Evolutionary conservation across 805 yeast species (phyloP).

Genomic region (Metschnikowia vanudenii): DNA sequence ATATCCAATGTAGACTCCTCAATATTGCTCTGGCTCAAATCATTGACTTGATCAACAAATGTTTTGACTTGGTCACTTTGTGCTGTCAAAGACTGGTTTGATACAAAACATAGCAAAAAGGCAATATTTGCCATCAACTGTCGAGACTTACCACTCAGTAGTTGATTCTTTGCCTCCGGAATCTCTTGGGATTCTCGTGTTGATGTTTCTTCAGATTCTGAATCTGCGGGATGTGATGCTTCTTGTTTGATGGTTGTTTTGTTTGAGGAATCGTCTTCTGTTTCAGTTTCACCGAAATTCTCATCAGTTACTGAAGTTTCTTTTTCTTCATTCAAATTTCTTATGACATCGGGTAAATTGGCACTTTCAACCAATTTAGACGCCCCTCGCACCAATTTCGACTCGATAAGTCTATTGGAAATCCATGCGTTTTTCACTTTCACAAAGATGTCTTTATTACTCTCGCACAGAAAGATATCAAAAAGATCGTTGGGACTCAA

Average conservation of each 20-base stretch:
- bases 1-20: conserved; percentile 19
- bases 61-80: not conserved
- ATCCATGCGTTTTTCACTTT: conserved; percentile 36
- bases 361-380: not conserved
- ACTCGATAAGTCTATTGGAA: not conserved
- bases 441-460: conserved; percentile 20
- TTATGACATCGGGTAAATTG: not conserved
- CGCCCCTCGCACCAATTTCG: not conserved
- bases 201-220: not conserved
- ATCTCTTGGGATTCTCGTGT: not conserved
- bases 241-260: not conserved
- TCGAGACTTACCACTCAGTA: conserved; percentile 7
- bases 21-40: conserved; percentile 9
- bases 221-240: not conserved
- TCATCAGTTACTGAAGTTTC: not conserved
- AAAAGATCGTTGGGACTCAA: conserved; percentile 15
- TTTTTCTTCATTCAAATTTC: not conserved
- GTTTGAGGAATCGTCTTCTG: not conserved
- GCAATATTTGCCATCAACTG: conserved; percentile 24
- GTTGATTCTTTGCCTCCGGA: not conserved
- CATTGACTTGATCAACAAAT: conserved; percentile 1
- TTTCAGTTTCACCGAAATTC: not conserved
- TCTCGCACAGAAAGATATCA: conserved; percentile 24
- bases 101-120: conserved; percentile 23
- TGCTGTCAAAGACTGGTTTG: conserved; percentile 3